phyloP scores from a whole-genome alignment of 139 green algal species.

The Chlorella vulgaris region DNA sequence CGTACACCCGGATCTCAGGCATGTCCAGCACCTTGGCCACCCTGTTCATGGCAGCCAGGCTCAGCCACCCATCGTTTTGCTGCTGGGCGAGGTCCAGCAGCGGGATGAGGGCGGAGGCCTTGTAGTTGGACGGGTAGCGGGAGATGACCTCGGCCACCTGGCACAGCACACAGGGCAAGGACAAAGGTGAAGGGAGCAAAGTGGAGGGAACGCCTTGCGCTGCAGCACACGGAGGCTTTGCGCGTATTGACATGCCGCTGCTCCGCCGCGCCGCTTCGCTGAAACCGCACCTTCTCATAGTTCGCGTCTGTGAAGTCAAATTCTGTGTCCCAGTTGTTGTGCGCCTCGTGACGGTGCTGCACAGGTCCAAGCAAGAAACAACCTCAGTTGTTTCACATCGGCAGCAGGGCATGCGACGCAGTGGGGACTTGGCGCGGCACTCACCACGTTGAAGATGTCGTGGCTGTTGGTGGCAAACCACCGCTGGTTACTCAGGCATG shows the following conservation, averaged over 20 bases:
- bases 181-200: too few relatives aligned
- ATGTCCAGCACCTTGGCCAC: conserved; percentile 88
- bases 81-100: conserved; percentile 98
- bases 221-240: background rate
- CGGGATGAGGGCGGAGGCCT: conserved; percentile 91
- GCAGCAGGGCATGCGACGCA: conserved; percentile 74
- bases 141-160: conserved; percentile 78
- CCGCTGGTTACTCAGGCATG: background rate
- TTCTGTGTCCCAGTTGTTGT: conserved; percentile 82
- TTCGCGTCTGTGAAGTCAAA: conserved; percentile 91
- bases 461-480: conserved; percentile 89
- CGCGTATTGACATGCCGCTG: too few relatives aligned
- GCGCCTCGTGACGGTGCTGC: conserved; percentile 71
- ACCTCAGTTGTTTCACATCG: conserved; percentile 77
- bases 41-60: conserved; percentile 91
- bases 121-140: conserved; percentile 96
- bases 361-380: background rate
- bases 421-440: conserved; percentile 59
- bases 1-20: conserved; percentile 93
- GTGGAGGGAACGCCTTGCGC: background rate
- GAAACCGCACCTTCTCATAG: conserved; percentile 71
- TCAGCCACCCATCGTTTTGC: conserved; percentile 93
- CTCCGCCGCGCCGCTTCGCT: too few relatives aligned
- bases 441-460: conserved; percentile 87
- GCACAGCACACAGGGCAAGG: background rate